Evolutionary conservation across 495 filamentous ascomycete genomes (phyloP).

Genomic region (Thermochaetoides thermophila): DNA sequence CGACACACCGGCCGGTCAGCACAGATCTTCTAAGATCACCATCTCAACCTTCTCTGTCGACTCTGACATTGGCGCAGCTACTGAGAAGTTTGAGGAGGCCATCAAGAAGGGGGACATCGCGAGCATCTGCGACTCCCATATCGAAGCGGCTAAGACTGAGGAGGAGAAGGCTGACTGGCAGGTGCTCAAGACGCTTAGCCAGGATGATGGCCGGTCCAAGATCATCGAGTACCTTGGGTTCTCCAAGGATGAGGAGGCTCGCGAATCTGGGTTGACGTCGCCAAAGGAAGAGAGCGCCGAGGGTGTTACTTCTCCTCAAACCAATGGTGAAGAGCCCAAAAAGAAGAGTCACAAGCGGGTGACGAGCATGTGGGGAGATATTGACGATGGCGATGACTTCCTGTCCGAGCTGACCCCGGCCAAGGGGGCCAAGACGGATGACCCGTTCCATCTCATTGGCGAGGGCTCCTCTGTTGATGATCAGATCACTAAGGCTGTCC

Average conservation of each 20-base stretch:
- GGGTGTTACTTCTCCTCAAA: slow-evolving; percentile 27
- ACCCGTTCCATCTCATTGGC: slow-evolving; percentile 50
- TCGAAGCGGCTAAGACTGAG: slow-evolving; percentile 56
- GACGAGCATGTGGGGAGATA: slow-evolving; percentile 37
- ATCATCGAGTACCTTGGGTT: slow-evolving; percentile 84
- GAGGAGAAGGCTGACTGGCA: slow-evolving; percentile 93
- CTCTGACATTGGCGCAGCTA: slow-evolving; percentile 66
- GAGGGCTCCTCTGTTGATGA: slow-evolving; percentile 74
- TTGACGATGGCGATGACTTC: slow-evolving; percentile 70
- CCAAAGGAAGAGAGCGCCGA: slow-evolving; percentile 18
- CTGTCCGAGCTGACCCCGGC: slow-evolving; percentile 52
- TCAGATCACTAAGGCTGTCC: slow-evolving; percentile 70
- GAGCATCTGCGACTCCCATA: slow-evolving; percentile 67
- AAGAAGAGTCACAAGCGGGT: slow-evolving; percentile 27
- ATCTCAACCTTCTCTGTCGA: slow-evolving; percentile 85
- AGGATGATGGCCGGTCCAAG: slow-evolving; percentile 62
- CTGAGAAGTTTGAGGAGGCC: slow-evolving; percentile 73
- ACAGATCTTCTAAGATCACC: slow-evolving; percentile 57
- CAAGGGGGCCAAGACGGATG: slow-evolving; percentile 37
- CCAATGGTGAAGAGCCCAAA: slow-evolving; percentile 20
- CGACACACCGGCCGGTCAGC: slow-evolving; percentile 41
- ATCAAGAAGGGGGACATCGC: slow-evolving; percentile 62
- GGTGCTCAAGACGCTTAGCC: slow-evolving; percentile 77
- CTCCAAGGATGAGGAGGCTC: slow-evolving; percentile 38
- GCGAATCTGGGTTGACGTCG: slow-evolving; percentile 32